Evolutionary conservation across 2,329 filamentous ascomycete genomes (phyloP).

Genomic region (Simplicillium sp.): DNA sequence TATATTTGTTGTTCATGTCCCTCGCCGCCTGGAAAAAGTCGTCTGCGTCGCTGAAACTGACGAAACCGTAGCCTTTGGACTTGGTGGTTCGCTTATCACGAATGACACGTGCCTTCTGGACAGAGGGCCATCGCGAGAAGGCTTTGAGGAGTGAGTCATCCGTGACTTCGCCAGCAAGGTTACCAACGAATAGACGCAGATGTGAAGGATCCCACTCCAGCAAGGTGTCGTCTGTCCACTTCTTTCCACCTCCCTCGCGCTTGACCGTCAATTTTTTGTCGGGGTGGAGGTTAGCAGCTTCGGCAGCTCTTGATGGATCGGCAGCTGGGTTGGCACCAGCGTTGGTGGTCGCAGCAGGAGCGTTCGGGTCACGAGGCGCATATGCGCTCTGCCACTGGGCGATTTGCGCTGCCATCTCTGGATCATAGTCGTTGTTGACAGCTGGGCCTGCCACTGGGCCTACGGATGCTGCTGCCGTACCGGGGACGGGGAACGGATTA

Average conservation of each 20-base stretch:
- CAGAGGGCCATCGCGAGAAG: constrained; percentile 76
- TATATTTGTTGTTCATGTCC: constrained; percentile 99
- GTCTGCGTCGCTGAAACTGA: constrained; percentile 90
- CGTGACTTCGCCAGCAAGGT: constrained; percentile 92
- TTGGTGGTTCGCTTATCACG: constrained; percentile 95
- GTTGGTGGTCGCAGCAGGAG: constrained; percentile 15
- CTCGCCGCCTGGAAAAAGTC: constrained; percentile 94
- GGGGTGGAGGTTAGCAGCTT: constrained; percentile 30
- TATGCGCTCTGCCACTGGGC: constrained; percentile 94
- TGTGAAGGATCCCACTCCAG: constrained; percentile 95
- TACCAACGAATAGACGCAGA: constrained; percentile 91
- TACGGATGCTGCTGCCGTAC: constrained; percentile 18
- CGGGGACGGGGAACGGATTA: constrained; percentile 70
- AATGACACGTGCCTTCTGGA: constrained; percentile 88
- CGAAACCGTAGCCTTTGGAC: constrained; percentile 92
- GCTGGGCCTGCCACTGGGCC: not conserved
- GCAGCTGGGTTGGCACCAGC: constrained; percentile 26
- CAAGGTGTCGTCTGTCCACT: constrained; percentile 80
- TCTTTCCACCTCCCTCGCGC: constrained; percentile 81
- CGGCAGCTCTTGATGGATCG: constrained; percentile 5
- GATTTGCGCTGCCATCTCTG: constrained; percentile 83
- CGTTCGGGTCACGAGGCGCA: constrained; percentile 49
- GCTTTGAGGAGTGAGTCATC: constrained; percentile 93
- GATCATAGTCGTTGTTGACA: constrained; percentile 43
- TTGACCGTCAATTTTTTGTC: constrained; percentile 79